Evolutionary conservation across 2,329 filamentous ascomycete species (phyloP), one percentile per base, ranked within the genome.

Genomic region (Graphilbum ipis-grandicollis): DNA sequence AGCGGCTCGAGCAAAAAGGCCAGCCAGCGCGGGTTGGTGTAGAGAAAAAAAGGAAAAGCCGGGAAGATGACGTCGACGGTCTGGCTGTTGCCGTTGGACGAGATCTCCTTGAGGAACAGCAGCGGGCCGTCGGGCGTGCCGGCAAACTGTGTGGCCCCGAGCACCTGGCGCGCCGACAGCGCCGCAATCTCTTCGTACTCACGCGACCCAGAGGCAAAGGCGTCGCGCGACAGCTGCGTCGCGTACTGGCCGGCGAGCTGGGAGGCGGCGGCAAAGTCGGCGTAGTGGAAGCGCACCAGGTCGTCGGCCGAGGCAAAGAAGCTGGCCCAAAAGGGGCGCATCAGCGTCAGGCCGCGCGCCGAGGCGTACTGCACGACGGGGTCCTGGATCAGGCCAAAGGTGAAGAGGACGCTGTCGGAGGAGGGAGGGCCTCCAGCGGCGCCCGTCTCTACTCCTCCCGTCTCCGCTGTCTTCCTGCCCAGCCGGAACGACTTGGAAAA

Each of bases 61-160:
- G 82, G 82, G 57, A 83, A 88, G 45, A 90, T 85, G 35, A 90
- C 79, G 57, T 86, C 81, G 15, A 88, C 79, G 0, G 81, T 88
- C 52, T 90, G 80, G 52, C 74, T 74, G 48, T 90, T 86, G 5
- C 82, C 82, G 48, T 86, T 79, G 7, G 78, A 84, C 5, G 79
- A 83, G 38, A 90, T 88, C 52, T 88, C 82, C 49, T 90, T 88
- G 42, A 85, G 58, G 56, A 88, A 88, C 19, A 88, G 55, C 31
- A 86, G 64, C 0, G 79, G 79, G 42, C 70, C 63, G 3, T 81
- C 68, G 3, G 76, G 68, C 22, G 80, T 79, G 35, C 79, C 71
- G 9, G 78, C 66, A 55, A 85, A 83, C 44, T 72, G 74, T 13
- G 77, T 82, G 4, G 78, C 82, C 10, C 80, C 82, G 51, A 88